phyloP scores from a whole-genome alignment of 257 asterid genomes.

The Henckelia pumila region DNA sequence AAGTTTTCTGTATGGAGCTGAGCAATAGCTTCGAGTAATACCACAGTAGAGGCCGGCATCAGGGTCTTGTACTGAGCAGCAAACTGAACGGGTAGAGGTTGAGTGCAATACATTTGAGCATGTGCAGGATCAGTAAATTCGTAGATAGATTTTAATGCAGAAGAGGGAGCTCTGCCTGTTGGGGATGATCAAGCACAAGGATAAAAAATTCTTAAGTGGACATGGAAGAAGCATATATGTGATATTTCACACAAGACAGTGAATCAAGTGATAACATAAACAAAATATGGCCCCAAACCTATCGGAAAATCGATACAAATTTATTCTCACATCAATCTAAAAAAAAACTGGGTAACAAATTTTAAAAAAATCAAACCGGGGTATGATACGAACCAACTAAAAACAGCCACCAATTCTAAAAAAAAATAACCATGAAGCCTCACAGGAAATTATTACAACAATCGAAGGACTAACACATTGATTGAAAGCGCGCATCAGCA shows the following conservation, averaged over 20 bases:
- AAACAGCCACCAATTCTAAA: too few relatives aligned
- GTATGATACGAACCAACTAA: not conserved
- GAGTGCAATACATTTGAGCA: slow-evolving; percentile 71
- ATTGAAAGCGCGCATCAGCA: too few relatives aligned
- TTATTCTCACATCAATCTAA: not conserved
- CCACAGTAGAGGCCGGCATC: slow-evolving; percentile 43
- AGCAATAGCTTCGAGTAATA: slow-evolving; percentile 43
- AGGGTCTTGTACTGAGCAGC: slow-evolving; percentile 75
- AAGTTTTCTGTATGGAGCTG: slow-evolving; percentile 48
- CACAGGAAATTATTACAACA: too few relatives aligned
- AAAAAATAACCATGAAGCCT: too few relatives aligned
- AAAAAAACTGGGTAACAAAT: too few relatives aligned
- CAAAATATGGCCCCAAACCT: too few relatives aligned
- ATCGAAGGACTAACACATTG: too few relatives aligned
- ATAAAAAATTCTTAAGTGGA: too few relatives aligned
- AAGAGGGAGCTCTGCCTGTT: slow-evolving; percentile 61
- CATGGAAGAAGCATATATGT: too few relatives aligned
- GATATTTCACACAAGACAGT: too few relatives aligned
- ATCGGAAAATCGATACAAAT: too few relatives aligned
- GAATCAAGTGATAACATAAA: too few relatives aligned
- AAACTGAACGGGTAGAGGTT: slow-evolving; percentile 58
- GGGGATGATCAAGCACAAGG: slow-evolving; percentile 58
- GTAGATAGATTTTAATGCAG: slow-evolving; percentile 49
- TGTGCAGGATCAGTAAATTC: slow-evolving; percentile 65
- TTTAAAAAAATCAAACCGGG: not conserved